Evolutionary conservation across 1,284 basidiomycete species (phyloP), one percentile per base, ranked within the genome.

Genomic region (Entoloma clypeatum): DNA sequence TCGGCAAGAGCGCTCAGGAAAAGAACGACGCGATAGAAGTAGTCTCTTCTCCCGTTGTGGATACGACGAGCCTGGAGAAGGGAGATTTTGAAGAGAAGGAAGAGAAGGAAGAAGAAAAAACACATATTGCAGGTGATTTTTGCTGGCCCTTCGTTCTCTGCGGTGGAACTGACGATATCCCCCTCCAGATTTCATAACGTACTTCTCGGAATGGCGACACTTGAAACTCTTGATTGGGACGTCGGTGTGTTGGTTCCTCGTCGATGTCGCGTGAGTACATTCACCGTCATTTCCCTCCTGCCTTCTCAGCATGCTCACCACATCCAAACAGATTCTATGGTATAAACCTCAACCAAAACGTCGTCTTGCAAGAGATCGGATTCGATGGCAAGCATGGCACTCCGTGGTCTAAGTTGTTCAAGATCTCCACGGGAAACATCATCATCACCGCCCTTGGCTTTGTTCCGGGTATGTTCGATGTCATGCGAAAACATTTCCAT

Each of bases 291-390:
- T 7, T 6, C 9, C 21, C 16, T 5, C 18, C 13, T 28, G 1
- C 26, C 16, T 19, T 4, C 7, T 9, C 8, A 19, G 30, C 14
- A 14, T 16, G 13, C 16, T 27, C 9, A 36, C 8, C 19, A 13
- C 9, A 17, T 4, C n/a, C 28, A 17, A 32, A 19, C 41, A 80
- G 76, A 0, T 85, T 84, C 61, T 85, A 87, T 59, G 85, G 86
- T 3, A 83, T 87, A 64, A 87, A 86, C 61, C 65, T 88, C 31
- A 89, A 89, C 68, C 77, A 83, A 51, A 82, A 80, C 52, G 80
- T 86, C 51, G 84, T 86, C 9, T 69, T 86, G 5, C 65, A 79
- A 51, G 69, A 79, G 55, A 85, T 86, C 16, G 81, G 81, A 3
- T 85, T 72, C 46, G 81, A 68, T 42, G 82, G 81, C 7, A 62